Evolutionary conservation across 306 rosid species (phyloP).

Genomic region (Sicyos edulis): DNA sequence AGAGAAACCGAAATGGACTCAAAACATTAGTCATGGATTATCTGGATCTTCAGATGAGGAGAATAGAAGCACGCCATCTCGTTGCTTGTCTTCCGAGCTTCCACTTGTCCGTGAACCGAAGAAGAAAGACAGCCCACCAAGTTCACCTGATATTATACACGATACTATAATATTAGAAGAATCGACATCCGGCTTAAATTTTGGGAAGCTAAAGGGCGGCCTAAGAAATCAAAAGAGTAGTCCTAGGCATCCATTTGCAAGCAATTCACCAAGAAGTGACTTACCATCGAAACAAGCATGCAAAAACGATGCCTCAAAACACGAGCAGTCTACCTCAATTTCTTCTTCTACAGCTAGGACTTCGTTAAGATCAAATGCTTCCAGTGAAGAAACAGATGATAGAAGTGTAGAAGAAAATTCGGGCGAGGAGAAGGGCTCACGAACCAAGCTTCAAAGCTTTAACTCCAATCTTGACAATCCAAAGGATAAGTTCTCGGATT

Average conservation of each 20-base stretch:
- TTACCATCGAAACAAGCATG: conserved; percentile 27
- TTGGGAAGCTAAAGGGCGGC: conserved; percentile 71
- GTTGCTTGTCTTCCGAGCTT: conserved; percentile 27
- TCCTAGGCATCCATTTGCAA: conserved; percentile 33
- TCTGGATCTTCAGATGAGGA: conserved; percentile 42
- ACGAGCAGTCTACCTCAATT: conserved; percentile 31
- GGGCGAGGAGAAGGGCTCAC: conserved; percentile 24
- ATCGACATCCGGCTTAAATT: conserved; percentile 42
- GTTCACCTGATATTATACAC: conserved; percentile 28
- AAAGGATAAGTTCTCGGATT: conserved; percentile 23
- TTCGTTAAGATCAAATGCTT: conserved; percentile 33
- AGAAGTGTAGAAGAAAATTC: conserved; percentile 30
- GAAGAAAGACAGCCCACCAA: conserved; percentile 20
- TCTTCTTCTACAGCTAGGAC: conserved; percentile 29
- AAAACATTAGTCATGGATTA: conserved; percentile 31
- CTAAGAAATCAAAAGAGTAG: conserved; percentile 57
- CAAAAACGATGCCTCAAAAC: conserved; percentile 30
- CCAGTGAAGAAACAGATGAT: conserved; percentile 33
- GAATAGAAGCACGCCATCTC: background rate
- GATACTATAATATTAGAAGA: conserved; percentile 29
- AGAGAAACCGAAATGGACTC: conserved; percentile 30
- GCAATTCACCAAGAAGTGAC: conserved; percentile 28
- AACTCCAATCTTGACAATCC: conserved; percentile 25
- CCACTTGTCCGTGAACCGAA: conserved; percentile 23
- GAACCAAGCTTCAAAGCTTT: conserved; percentile 26